Conservation (phyloP, 2,329 filamentous ascomycete species). For the Raffaelea albimanens region DNA sequence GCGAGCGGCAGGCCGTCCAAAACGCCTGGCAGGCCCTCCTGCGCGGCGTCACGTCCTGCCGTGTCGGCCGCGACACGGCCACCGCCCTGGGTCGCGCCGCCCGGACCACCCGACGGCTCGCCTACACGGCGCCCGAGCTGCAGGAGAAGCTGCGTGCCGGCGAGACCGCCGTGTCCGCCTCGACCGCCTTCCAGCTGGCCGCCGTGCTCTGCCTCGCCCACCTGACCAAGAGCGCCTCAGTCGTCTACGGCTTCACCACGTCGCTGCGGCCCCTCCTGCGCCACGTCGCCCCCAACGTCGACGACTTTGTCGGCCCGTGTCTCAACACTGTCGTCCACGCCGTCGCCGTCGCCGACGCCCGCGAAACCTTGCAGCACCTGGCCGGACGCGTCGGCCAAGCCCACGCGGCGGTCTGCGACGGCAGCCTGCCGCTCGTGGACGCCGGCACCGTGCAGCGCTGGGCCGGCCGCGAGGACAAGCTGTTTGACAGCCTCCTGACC, state of each 20-base stretch:
- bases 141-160: slow-evolving; percentile 4
- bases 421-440: slow-evolving; percentile 14
- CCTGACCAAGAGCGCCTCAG: neutral
- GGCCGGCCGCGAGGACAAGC: slow-evolving; percentile 13
- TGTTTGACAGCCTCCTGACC: slow-evolving; percentile 16
- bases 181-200: slow-evolving; percentile 3
- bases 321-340: slow-evolving; percentile 16
- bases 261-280: neutral
- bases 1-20: neutral
- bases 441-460: slow-evolving; percentile 15
- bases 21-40: neutral
- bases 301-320: slow-evolving; percentile 14
- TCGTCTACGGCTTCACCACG: slow-evolving; percentile 1
- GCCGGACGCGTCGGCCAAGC: slow-evolving; percentile 9
- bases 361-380: slow-evolving; percentile 5
- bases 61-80: neutral
- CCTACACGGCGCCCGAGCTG: slow-evolving; percentile 5
- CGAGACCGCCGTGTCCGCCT: slow-evolving; percentile 4
- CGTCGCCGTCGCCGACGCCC: slow-evolving; percentile 2
- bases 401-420: slow-evolving; percentile 12
- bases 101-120: slow-evolving; percentile 4
- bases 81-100: neutral
- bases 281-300: neutral
- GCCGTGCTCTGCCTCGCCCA: neutral
- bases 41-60: neutral